Conservation (phyloP, 306 rosid genomes). For the Vigna trinervia region DNA sequence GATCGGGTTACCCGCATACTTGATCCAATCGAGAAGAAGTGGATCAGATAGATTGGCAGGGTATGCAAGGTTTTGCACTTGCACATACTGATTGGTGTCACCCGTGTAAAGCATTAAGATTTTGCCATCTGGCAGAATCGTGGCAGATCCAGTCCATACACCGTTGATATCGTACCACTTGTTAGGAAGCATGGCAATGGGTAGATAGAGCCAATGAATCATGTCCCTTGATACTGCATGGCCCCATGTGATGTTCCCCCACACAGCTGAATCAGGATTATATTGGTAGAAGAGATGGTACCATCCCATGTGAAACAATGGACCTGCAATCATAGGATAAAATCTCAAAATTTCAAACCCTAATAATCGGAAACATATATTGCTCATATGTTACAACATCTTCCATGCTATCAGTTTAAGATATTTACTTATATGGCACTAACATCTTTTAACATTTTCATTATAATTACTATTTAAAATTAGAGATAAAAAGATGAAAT, state of each 20-base stretch:
- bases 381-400: too few relatives aligned
- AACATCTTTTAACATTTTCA: too few relatives aligned
- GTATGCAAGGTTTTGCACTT: conserved; percentile 79
- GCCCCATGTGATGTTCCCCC: conserved; percentile 96
- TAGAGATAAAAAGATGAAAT: too few relatives aligned
- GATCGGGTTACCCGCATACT: conserved; percentile 69
- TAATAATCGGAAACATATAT: too few relatives aligned
- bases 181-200: conserved; percentile 71
- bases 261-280: conserved; percentile 80
- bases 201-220: conserved; percentile 86
- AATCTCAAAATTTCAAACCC: background rate
- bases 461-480: too few relatives aligned
- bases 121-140: conserved; percentile 64
- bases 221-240: conserved; percentile 80
- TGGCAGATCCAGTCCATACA: conserved; percentile 90
- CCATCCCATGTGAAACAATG: conserved; percentile 76
- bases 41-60: conserved; percentile 85
- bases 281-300: conserved; percentile 90
- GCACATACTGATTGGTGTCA: conserved; percentile 56
- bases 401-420: too few relatives aligned
- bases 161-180: conserved; percentile 70
- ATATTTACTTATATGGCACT: too few relatives aligned
- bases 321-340: conserved; percentile 52
- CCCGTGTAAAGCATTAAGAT: conserved; percentile 77
- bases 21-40: conserved; percentile 77